Base-by-base conservation (phyloP, 345 rosid genomes). In the Microcos paniculata region DNA sequence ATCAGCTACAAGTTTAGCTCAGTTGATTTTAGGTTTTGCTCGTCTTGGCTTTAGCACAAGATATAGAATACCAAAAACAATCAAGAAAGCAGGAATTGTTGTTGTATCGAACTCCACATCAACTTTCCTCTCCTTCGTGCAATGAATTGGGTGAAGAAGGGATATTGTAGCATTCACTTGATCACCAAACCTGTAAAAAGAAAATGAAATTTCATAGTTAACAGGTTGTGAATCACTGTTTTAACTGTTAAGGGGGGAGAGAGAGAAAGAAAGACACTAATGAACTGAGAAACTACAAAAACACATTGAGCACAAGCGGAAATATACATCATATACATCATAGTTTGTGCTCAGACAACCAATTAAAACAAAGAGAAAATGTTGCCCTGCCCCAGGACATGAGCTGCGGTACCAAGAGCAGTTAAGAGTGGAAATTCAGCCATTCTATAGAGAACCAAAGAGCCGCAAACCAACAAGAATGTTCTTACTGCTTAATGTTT, bases 11-110 rank as follows among this genome's bases (percentile, higher is more conserved):
- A 6, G 8, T 61, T 35, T 13, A 71, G 62, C 75, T 89, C 80
- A 96, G 81, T 96, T 96, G 81, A 96, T 94, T 76, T 96, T 96
- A 24, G 99, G 99, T 85, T 96, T 96, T 6, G 91, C 80, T 70
- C 90, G 88, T 75, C 91, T 86, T 18, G 99, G 98, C 86, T 85
- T 96, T 49, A 96, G 82, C 76, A 89, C 86, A 26, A 88, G 2
- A 82, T 82, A 91, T 26, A 94, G 87, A 79, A 91, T 78, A 21
- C 83, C 90, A 2, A 79, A 35, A 74, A 93, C 97, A 71, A 85
- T 51, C 52, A 92, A n/a, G 78, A 96, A 86, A 18, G 98, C 98
- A 5, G 99, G 97, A 72, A 94, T 67, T 28, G 98, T 94, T n/a
- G 97, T 90, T 84, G 81, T 51, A 83, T 93, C 97, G 12, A 92